Evolutionary conservation across 2,329 filamentous ascomycete genomes (phyloP).

Genomic region (Albifimbria verrucaria): DNA sequence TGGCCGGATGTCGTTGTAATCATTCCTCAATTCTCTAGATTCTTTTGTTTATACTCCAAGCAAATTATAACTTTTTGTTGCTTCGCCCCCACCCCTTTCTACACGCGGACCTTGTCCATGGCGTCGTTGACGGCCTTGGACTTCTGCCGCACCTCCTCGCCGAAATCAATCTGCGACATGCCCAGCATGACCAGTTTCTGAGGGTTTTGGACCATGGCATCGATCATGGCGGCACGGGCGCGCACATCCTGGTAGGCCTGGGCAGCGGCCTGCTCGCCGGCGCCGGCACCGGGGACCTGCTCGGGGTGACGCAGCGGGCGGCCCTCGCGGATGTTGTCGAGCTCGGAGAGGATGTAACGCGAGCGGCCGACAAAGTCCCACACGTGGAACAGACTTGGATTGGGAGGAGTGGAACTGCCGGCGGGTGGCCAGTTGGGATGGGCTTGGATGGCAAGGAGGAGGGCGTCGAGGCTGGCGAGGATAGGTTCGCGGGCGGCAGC

Average conservation of each 20-base stretch:
- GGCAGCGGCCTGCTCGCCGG: conserved; percentile 17
- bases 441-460: conserved; percentile 25
- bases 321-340: conserved; percentile 34
- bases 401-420: conserved; percentile 8
- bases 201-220: conserved; percentile 27
- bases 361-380: conserved; percentile 40
- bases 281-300: conserved; percentile 26
- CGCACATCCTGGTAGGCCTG: conserved; percentile 26
- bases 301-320: conserved; percentile 27
- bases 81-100: background rate
- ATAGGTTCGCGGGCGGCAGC: conserved; percentile 21
- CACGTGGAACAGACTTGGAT: conserved; percentile 31
- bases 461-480: conserved; percentile 18
- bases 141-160: conserved; percentile 21
- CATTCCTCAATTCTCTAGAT: too few relatives aligned
- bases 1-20: too few relatives aligned
- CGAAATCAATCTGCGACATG: conserved; percentile 24
- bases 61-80: background rate
- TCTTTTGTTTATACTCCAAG: too few relatives aligned
- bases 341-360: conserved; percentile 38
- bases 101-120: conserved; percentile 4
- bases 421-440: conserved; percentile 23
- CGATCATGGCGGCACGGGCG: conserved; percentile 25
- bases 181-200: conserved; percentile 29
- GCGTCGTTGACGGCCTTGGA: conserved; percentile 22